Base-by-base conservation (phyloP, 2,329 filamentous ascomycete genomes). In the Trichophyton mentagrophytes region DNA sequence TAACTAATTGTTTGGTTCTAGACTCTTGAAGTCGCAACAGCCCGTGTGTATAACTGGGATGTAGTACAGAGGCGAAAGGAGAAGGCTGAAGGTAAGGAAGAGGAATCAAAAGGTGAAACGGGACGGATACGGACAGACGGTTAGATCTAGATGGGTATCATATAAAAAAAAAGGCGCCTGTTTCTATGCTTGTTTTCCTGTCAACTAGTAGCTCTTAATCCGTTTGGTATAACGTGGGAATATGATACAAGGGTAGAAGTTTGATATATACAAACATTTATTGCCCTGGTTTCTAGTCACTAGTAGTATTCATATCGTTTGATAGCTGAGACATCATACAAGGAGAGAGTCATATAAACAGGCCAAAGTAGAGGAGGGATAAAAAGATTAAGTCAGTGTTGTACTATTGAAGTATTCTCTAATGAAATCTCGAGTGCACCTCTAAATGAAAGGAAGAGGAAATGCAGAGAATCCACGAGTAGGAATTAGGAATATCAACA, bases 31-130 rank as follows among this genome's bases (percentile, higher is more conserved):
- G 93, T 99, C 38, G 93, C 93, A 3, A 90, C 92, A 46, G 93
- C 93, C 22, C 82, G 93, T 65, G 91, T 99, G n/a, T 97, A 99
- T 76, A 99, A 99, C 75, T 97, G 93, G 92, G 93, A 99, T 70
- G 90, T 99, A 3, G 89, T 92, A 49, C 89, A 96, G 78, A 89
- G 95, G 76, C 82, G 93, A 67, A 96, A 96, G 79, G 90, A 96
- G 63, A 93, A 90, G 73, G 79, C 76, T 2, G 77, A 80, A 46
- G 76, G 75, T 56, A 75, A 77, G 71, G 74, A 73, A 59, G 73
- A 74, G 61, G 70, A 69, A 58, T 82, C 84, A 15, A 44, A 56
- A n/a, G 42, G 22, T 44, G 33, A 44, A 27, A 30, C 7, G 49
- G 57, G 7, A 57, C 56, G 55, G 27, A 36, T 20, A 60, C 49